phyloP scores from a whole-genome alignment of 345 rosid genomes.

The Dipteronia sinensis region DNA sequence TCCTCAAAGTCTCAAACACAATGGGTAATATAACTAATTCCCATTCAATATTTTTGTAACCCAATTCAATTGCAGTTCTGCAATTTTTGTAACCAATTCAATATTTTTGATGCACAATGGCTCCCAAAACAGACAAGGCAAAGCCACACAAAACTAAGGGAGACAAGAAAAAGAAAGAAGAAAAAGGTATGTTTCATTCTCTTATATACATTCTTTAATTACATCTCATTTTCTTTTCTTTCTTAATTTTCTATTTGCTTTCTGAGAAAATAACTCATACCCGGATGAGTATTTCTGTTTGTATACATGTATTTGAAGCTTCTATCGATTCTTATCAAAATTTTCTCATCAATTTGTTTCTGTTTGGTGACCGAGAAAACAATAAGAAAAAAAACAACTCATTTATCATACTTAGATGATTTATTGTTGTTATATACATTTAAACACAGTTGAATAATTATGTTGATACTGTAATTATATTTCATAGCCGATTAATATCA shows the following conservation, averaged over 20 bases:
- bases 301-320: not conserved
- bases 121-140: slow-evolving; percentile 83
- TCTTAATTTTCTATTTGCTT: not conserved
- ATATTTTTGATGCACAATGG: slow-evolving; percentile 49
- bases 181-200: slow-evolving; percentile 54
- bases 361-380: not conserved
- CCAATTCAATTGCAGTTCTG: not conserved
- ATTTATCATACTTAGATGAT: no score
- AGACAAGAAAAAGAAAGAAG: slow-evolving; percentile 90
- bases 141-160: slow-evolving; percentile 72
- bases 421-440: no score
- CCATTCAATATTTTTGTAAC: slow-evolving; percentile 4
- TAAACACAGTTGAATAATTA: no score
- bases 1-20: no score
- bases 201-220: not conserved
- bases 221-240: not conserved
- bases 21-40: no score
- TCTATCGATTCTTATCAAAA: not conserved
- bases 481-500: no score
- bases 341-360: slow-evolving; percentile 1
- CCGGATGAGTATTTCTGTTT: not conserved
- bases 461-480: no score
- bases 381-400: no score
- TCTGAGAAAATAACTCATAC: not conserved
- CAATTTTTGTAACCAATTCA: not conserved